These are phyloP conservation scores for Alternaria triticimaculans DNA, from an alignment of 2,329 filamentous ascomycete species.

Conservation along the genomic window DNA sequence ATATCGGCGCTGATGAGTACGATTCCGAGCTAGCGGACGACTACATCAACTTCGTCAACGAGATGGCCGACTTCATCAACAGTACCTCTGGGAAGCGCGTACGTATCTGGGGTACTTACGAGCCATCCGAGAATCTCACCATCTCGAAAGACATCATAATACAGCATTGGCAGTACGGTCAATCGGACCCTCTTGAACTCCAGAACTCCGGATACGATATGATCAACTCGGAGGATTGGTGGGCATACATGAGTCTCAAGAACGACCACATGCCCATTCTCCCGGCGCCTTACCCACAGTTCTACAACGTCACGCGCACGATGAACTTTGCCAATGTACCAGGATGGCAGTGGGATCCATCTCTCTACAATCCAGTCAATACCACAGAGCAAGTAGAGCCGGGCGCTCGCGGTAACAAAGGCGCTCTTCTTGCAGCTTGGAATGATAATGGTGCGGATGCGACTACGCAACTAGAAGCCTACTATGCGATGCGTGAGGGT, in stretches of 20 bases:
- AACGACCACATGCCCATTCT: slow-evolving; percentile 58
- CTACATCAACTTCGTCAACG: slow-evolving; percentile 49
- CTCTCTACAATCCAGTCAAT: slow-evolving; percentile 55
- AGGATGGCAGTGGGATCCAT: slow-evolving; percentile 57
- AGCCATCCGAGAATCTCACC: slow-evolving; percentile 50
- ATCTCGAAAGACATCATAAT: slow-evolving; percentile 52
- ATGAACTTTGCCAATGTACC: slow-evolving; percentile 53
- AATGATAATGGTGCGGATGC: slow-evolving; percentile 59
- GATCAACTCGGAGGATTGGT: slow-evolving; percentile 59
- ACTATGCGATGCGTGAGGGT: slow-evolving; percentile 55
- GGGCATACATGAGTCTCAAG: slow-evolving; percentile 63
- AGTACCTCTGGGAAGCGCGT: slow-evolving; percentile 39
- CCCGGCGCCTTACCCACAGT: slow-evolving; percentile 56
- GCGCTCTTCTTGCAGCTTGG: slow-evolving; percentile 53
- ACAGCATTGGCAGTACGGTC: slow-evolving; percentile 59
- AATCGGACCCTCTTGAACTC: slow-evolving; percentile 55
- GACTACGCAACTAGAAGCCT: slow-evolving; percentile 57
- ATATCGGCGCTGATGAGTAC: slow-evolving; percentile 50
- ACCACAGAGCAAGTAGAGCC: slow-evolving; percentile 48
- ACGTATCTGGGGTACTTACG: slow-evolving; percentile 53
- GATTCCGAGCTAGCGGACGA: slow-evolving; percentile 42
- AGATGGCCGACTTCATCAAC: slow-evolving; percentile 43
- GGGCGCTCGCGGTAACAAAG: slow-evolving; percentile 41
- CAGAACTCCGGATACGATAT: slow-evolving; percentile 48
- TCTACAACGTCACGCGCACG: slow-evolving; percentile 54